Conservation (phyloP, 2,329 filamentous ascomycete species). For the Ceratocystis papillata region DNA sequence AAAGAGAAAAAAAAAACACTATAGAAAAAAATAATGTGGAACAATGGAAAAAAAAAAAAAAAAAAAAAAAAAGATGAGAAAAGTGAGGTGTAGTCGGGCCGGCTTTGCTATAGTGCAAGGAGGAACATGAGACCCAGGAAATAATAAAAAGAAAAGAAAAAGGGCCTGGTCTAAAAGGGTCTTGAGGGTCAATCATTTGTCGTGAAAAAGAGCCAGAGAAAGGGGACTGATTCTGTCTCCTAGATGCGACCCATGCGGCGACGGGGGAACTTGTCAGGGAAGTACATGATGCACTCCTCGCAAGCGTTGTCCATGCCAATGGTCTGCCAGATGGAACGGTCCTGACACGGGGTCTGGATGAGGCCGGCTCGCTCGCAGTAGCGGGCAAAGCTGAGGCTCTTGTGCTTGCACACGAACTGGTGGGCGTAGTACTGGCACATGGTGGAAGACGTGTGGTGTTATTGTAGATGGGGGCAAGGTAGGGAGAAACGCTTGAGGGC, state of each 20-base stretch:
- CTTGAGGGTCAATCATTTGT: background rate
- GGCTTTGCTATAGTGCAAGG: background rate
- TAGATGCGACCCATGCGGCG: slow-evolving; percentile 20
- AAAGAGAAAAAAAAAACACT: background rate
- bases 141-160: background rate
- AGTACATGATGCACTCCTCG: slow-evolving; percentile 31
- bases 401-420: slow-evolving; percentile 32
- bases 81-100: background rate
- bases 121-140: background rate
- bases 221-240: background rate
- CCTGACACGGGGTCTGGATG: slow-evolving; percentile 32
- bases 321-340: slow-evolving; percentile 32
- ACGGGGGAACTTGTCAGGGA: slow-evolving; percentile 28
- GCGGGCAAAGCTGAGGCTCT: slow-evolving; percentile 31
- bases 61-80: background rate
- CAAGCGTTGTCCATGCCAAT: slow-evolving; percentile 32
- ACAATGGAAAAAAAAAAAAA: no score
- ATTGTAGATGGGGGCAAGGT: background rate
- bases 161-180: background rate
- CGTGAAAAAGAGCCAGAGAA: no score
- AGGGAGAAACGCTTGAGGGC: background rate
- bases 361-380: slow-evolving; percentile 32
- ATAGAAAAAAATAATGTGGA: no score
- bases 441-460: slow-evolving; percentile 16
- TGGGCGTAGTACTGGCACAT: slow-evolving; percentile 36